Evolutionary conservation across 116 monocot genomes (phyloP), one percentile per base, ranked within the genome.

Genomic region (Papilionanthe hybrid): DNA sequence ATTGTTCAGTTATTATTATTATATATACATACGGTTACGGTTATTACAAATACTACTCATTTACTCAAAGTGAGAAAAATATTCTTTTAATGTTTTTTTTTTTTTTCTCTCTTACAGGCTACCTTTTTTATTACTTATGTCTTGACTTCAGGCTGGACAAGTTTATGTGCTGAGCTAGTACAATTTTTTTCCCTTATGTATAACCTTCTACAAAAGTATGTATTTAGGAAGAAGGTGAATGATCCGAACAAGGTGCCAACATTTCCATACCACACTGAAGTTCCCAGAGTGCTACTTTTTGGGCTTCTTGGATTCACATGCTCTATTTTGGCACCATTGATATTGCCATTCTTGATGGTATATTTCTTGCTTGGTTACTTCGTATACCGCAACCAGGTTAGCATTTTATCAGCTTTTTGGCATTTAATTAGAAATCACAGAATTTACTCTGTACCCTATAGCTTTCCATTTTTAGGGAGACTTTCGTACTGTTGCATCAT

Each of bases 41-140:
- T 37, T 37, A 37, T 37, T 37, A 37, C 37, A 17, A 29, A 71
- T 71, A 41, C 29, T 71, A 71, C 41, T 71, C 12, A 13, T 41
- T 32, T 71, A 13, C 29, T 71, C 73, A 73, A 44, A 19, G 18
- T 42, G 44, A 73, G 20, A 43, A 13, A 73, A 73, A 9, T 73
- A 22, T n/a, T 22, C 10, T 69, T 69, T 69, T 42, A n/a, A 42
- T 10, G 4, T 8, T 22, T 41, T 41, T 41, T 41, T 85, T 73
- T 75, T 1, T 67, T 20, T n/a, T n/a, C n/a, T 17, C 81, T 29
- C 43, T 15, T 90, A 81, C 91, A 98, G 97, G 97, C 97, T 23
- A 98, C 97, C 22, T 94, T 98, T 76, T 94, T 98, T 80, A 94
- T 92, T 72, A 98, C 97, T 44, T 98, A 94, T 85, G 97, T 92